Evolutionary conservation across 2,329 filamentous ascomycete species (phyloP).

Genomic region (Pestalotiopsis sp.): DNA sequence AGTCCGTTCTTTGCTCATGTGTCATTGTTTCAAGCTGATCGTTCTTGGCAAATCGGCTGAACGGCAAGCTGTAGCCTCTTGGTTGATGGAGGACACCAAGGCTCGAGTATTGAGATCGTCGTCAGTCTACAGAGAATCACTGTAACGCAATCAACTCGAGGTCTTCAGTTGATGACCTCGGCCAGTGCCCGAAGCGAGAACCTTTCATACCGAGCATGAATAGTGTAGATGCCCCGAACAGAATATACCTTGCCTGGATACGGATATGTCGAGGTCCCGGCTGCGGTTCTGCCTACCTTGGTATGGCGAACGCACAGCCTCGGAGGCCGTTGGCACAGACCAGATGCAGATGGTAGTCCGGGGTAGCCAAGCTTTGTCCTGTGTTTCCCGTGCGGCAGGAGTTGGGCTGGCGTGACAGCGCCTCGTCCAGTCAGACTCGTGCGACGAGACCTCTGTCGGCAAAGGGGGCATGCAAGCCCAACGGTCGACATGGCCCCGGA

Average conservation of each 20-base stretch:
- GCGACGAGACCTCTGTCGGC: neutral
- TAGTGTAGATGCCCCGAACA: neutral
- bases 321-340: neutral
- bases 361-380: constrained; percentile 7
- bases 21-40: constrained; percentile 12
- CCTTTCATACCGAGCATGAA: neutral
- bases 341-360: neutral
- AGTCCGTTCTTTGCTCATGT: neutral
- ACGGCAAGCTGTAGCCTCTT: neutral
- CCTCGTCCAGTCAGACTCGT: neutral
- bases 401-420: neutral
- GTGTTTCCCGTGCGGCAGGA: neutral
- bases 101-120: neutral
- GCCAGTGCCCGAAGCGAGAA: neutral
- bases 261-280: neutral
- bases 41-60: constrained; percentile 4
- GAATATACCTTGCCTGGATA: neutral
- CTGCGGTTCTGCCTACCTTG: neutral
- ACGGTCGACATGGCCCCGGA: neutral
- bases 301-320: neutral
- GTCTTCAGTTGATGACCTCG: neutral
- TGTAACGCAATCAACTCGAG: neutral
- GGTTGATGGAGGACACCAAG: neutral
- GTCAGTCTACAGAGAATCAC: neutral
- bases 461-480: neutral